A percentile compares a stretch with the other conserved stretches of the same genome.
These are phyloP conservation scores for Pseudogymnoascus pannorum DNA, from an alignment of 2,329 filamentous ascomycete species.

Conservation along the genomic window DNA sequence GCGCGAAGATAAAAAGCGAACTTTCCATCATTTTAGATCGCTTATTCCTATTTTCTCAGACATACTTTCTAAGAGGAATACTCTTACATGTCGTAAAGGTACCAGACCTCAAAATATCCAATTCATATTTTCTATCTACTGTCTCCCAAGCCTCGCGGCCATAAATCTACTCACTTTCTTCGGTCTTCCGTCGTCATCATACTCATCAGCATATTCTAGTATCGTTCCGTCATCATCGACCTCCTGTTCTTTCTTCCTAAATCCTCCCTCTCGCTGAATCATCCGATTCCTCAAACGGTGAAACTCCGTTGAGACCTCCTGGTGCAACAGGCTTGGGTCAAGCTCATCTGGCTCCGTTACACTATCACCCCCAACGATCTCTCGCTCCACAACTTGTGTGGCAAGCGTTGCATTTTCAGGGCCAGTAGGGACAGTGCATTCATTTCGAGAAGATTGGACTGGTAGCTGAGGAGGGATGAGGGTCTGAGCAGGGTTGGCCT, in stretches of 20 bases:
- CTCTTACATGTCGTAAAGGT: neutral
- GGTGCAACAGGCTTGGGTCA: conserved; percentile 63
- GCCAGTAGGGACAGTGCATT: conserved; percentile 25
- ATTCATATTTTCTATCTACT: conserved; percentile 31
- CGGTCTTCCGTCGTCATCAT: conserved; percentile 52
- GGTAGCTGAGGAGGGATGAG: conserved; percentile 23
- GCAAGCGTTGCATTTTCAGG: conserved; percentile 48
- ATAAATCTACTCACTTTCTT: conserved; percentile 66
- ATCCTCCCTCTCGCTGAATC: conserved; percentile 77
- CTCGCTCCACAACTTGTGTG: conserved; percentile 50
- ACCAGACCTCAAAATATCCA: neutral
- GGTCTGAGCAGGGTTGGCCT: conserved; percentile 14
- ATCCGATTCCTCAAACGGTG: conserved; percentile 75
- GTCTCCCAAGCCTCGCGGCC: conserved; percentile 55
- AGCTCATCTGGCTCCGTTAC: conserved; percentile 53
- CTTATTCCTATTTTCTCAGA: neutral
- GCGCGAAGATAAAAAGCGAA: conserved; percentile 42
- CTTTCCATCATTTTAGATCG: conserved; percentile 18
- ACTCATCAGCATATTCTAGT: conserved; percentile 6
- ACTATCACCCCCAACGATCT: conserved; percentile 28
- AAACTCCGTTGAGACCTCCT: conserved; percentile 76
- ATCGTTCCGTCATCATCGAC: neutral
- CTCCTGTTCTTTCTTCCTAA: conserved; percentile 49
- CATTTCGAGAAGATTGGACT: conserved; percentile 12
- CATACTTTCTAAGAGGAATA: neutral